Evolutionary conservation across 2,329 filamentous ascomycete species (phyloP), one percentile per base, ranked within the genome.

Genomic region (Aspergillus fischeri): DNA sequence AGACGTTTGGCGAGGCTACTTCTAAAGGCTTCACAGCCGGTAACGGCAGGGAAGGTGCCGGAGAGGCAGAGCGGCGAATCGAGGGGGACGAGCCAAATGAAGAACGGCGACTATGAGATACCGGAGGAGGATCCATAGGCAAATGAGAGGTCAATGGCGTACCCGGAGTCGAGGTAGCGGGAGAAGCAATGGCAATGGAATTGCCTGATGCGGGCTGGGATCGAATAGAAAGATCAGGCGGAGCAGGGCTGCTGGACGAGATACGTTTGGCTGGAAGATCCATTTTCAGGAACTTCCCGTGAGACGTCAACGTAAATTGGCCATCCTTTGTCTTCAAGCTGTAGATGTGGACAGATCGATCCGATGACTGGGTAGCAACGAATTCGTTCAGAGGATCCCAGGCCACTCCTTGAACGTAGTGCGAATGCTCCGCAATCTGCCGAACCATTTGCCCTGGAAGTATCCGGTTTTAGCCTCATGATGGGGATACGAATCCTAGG

Each of bases 361-460:
- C 94, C 4, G 94, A 99, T 6, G 94, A 99, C 72, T 99, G 94
- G 1, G 94, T 99, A 41, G 94, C 94, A 59, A 99, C 92, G 73
- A 92, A 99, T 77, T 99, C 94, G 77, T 97, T 97, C 55, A 97
- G 78, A 25, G 94, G 95, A 77, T 99, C 95, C 95, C 94, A 99
- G 4, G 94, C 90, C 7, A 99, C 95, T 50, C 94, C 94, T 77
- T 99, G 94, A 20, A 99, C 94, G 73, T 97, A 99, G 75, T 99
- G 94, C 68, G 91, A 96, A 76, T 97, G 93, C 73, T 97, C 93
- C 53, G 93, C 93, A 63, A 97, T 96, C 73, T 97, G 93, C 59
- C 93, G 88, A 57, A 97, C 89, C 63, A 92, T 81, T 73, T 81
- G 78, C 20, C 83, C 83, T 85, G 49, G 4, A 21, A 42, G 32